Evolutionary conservation across 1,284 basidiomycete species (phyloP).

Genomic region (Cutaneotrichosporon sp.): DNA sequence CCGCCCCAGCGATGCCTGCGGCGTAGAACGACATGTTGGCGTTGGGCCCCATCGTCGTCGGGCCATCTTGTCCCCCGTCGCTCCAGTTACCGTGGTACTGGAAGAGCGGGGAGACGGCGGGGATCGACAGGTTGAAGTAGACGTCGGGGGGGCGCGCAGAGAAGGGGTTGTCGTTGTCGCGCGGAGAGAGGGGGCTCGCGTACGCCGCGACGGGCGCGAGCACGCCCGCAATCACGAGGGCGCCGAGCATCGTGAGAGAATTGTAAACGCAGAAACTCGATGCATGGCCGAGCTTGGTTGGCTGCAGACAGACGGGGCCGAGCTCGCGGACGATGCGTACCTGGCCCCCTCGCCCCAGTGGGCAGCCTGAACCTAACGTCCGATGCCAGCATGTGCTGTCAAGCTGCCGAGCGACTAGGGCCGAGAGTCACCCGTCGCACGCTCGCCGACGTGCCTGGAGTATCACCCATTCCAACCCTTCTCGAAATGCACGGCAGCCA

Average conservation of each 20-base stretch:
- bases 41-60: background rate
- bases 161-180: background rate
- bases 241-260: background rate
- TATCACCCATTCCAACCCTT: background rate
- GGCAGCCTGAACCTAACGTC: background rate
- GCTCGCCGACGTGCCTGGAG: too few species aligned
- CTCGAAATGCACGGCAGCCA: background rate
- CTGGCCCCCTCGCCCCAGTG: too few species aligned
- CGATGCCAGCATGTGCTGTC: background rate
- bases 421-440: too few species aligned
- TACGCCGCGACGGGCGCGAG: background rate
- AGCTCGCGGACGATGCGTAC: too few species aligned
- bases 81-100: conserved; percentile 1
- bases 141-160: background rate
- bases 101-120: background rate
- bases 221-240: background rate
- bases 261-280: background rate
- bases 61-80: background rate
- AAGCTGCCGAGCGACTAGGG: background rate
- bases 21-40: conserved; percentile 5
- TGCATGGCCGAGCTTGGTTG: background rate
- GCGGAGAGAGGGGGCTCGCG: background rate
- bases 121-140: background rate
- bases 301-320: background rate
- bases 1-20: background rate